Conservation (phyloP, 169 alveolate species). For the Plasmodium sp. region DNA sequence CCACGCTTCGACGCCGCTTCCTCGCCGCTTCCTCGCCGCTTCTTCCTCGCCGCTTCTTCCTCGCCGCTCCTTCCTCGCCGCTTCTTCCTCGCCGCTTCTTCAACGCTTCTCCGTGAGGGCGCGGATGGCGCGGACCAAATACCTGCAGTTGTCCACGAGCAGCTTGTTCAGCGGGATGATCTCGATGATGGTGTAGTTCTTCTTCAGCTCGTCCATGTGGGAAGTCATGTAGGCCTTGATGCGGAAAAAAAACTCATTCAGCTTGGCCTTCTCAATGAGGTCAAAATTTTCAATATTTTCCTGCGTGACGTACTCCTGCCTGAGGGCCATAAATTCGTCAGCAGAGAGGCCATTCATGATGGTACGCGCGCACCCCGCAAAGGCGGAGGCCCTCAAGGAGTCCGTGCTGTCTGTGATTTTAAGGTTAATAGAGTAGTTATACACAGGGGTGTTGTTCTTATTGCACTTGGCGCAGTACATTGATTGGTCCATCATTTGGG, state of each 20-base stretch:
- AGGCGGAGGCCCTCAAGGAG: slow-evolving; percentile 82
- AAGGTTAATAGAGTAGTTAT: slow-evolving; percentile 78
- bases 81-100: neutral
- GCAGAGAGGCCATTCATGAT: slow-evolving; percentile 74
- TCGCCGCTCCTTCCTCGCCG: no score
- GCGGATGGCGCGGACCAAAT: slow-evolving; percentile 15
- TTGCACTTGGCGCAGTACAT: slow-evolving; percentile 83
- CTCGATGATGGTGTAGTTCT: slow-evolving; percentile 47
- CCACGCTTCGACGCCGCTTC: no score
- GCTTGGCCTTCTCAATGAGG: slow-evolving; percentile 25
- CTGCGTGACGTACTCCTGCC: slow-evolving; percentile 39
- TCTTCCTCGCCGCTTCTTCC: neutral
- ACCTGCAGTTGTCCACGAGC: slow-evolving; percentile 38
- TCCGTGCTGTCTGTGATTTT: slow-evolving; percentile 81
- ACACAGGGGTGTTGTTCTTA: slow-evolving; percentile 73
- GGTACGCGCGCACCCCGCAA: slow-evolving; percentile 77
- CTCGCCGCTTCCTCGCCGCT: no score
- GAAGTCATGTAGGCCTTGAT: slow-evolving; percentile 66
- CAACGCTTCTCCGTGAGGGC: slow-evolving; percentile 6
- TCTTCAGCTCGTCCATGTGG: slow-evolving; percentile 65
- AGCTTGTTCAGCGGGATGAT: slow-evolving; percentile 22
- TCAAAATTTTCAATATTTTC: slow-evolving; percentile 66
- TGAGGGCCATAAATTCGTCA: slow-evolving; percentile 46
- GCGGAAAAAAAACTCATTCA: slow-evolving; percentile 60
- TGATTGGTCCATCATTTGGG: slow-evolving; percentile 2